Base-by-base conservation (phyloP, 106 monocot species). In the Acorus calamus region DNA sequence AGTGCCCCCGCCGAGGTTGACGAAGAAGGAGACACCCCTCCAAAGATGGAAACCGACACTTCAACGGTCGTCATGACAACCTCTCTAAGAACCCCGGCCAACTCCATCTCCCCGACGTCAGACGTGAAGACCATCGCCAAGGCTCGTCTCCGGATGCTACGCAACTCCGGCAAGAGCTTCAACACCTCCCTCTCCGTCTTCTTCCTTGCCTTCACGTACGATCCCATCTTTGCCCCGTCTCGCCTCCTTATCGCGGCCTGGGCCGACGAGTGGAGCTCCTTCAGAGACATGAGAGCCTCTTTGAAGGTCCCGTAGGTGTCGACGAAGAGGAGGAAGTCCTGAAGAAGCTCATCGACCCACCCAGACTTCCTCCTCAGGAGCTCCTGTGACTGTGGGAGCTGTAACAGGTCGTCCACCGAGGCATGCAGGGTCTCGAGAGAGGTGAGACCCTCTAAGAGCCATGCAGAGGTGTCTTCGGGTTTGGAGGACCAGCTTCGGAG, bases 311-410 rank as follows among this genome's bases (percentile, higher is more conserved):
- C 82, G 55, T 84, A 70, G 46, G 72, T 72, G 58, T 94, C 94
- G 41, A 75, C 81, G 52, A 89, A 67, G 50, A 53, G 61, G 62
- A 96, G 89, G 73, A 79, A 83, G 67, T 82, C 78, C 28, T 87
- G 87, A 6, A 91, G 87, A 49, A 87, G 76, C 11, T 52, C 12
- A 2, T 83, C 73, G 41, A 69, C 56, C 61, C 63, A 70, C 7
- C 4, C 13, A 0, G 66, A 44, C 2, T 63, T 9, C 4, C 41
- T 44, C 42, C 78, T 5, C 55, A 86, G 76, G 63, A 72, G 7
- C 14, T 79, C 80, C 50, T 63, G 80, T 2, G 76, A 66, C 49
- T 86, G 76, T 6, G 86, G 74, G 14, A 84, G 84, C 28, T 59
- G 60, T 65, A 96, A 74, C 62, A 90, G 75, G 44, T 77, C 87